phyloP scores from a whole-genome alignment of 306 rosid species.

The Canavalia ensiformis region DNA sequence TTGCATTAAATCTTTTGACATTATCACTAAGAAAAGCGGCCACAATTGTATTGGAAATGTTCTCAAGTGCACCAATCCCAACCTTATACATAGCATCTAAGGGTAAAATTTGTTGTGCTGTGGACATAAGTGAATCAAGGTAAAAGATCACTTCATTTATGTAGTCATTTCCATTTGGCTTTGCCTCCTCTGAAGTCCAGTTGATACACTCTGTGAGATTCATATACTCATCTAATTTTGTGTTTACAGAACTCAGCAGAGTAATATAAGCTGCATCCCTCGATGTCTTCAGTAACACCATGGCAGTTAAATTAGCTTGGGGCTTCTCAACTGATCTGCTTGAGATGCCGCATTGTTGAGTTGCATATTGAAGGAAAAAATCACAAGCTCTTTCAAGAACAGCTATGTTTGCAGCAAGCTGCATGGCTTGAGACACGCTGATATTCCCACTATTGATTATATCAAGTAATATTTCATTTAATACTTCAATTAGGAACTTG shows the following conservation, averaged over 20 bases:
- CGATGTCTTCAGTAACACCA: conserved; percentile 73
- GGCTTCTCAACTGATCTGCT: conserved; percentile 71
- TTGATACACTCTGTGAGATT: conserved; percentile 65
- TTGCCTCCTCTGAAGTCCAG: conserved; percentile 85
- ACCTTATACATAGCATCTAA: conserved; percentile 83
- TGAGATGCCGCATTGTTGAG: conserved; percentile 68
- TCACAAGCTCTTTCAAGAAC: conserved; percentile 94
- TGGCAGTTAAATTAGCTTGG: conserved; percentile 79
- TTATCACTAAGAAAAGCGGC: conserved; percentile 76
- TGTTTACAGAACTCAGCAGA: conserved; percentile 66
- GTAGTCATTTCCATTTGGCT: conserved; percentile 72
- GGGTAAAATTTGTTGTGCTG: conserved; percentile 89
- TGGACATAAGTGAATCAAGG: conserved; percentile 86
- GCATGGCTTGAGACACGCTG: conserved; percentile 92
- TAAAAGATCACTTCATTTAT: conserved; percentile 78
- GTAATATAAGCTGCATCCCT: conserved; percentile 82
- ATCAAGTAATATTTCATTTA: conserved; percentile 74
- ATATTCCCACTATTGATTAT: conserved; percentile 66
- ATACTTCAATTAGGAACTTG: conserved; percentile 72
- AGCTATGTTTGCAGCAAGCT: conserved; percentile 90
- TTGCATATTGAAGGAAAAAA: conserved; percentile 78
- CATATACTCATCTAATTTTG: conserved; percentile 81
- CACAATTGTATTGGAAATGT: conserved; percentile 72
- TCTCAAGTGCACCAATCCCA: conserved; percentile 87
- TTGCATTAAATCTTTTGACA: conserved; percentile 85